Evolutionary conservation across 2,329 filamentous ascomycete genomes (phyloP).

Genomic region (Pseudogymnoascus sp.): DNA sequence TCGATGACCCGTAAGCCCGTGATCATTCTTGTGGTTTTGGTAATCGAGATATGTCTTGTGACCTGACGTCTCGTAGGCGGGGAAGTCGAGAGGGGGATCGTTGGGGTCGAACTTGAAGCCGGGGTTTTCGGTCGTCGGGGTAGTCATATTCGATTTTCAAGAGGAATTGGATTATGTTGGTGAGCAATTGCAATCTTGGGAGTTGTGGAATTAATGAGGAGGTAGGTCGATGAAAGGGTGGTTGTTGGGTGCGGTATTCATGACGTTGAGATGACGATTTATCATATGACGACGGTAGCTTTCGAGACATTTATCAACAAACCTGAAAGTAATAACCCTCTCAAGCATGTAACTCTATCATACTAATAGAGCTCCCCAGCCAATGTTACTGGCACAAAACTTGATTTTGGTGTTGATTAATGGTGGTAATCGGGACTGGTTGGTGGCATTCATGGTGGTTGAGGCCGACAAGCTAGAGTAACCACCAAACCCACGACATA

Average conservation of each 20-base stretch:
- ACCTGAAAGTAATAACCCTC: neutral
- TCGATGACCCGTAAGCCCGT: neutral
- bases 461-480: neutral
- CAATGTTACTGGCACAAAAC: neutral
- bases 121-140: neutral
- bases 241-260: constrained; percentile 1
- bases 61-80: constrained; percentile 3
- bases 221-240: neutral
- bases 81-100: neutral
- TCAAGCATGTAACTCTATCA: neutral
- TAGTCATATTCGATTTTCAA: neutral
- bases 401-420: neutral
- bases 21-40: neutral
- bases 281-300: neutral
- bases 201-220: neutral
- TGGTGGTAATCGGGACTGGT: neutral
- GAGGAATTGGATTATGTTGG: neutral
- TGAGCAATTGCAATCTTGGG: neutral
- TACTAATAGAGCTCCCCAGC: neutral
- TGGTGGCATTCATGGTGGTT: neutral
- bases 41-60: constrained; percentile 3
- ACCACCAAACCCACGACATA: neutral
- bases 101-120: constrained; percentile 1
- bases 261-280: constrained; percentile 7
- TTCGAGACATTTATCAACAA: constrained; percentile 8